phyloP scores from a whole-genome alignment of 2,329 filamentous ascomycete genomes.

The Alternaria gaisen region DNA sequence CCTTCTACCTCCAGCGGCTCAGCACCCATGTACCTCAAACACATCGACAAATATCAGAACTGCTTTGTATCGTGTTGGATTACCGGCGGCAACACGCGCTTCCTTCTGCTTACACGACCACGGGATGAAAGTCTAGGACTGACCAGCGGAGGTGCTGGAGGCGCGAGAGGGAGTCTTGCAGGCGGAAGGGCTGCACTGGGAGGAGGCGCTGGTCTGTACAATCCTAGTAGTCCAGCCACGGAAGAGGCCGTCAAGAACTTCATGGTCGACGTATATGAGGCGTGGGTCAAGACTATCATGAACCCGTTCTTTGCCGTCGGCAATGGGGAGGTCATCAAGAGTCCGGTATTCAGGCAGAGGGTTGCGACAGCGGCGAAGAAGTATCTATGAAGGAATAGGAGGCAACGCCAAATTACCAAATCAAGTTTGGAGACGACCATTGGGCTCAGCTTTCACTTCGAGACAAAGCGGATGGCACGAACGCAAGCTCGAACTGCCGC shows the following conservation, averaged over 20 bases:
- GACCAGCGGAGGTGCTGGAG: constrained; percentile 24
- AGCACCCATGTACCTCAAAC: constrained; percentile 83
- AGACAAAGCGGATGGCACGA: neutral
- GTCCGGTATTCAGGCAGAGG: constrained; percentile 82
- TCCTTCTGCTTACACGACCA: constrained; percentile 91
- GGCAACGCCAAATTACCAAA: neutral
- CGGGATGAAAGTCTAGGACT: constrained; percentile 49
- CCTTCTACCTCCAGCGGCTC: constrained; percentile 41
- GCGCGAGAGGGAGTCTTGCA: constrained; percentile 42
- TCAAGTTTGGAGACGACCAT: neutral
- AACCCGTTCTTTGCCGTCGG: constrained; percentile 92
- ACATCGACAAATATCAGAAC: constrained; percentile 95
- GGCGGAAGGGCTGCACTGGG: constrained; percentile 40
- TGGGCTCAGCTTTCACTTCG: neutral
- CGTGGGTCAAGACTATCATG: constrained; percentile 97
- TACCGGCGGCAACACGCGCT: constrained; percentile 90
- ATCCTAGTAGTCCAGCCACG: constrained; percentile 86
- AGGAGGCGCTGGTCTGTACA: constrained; percentile 62
- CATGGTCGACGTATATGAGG: constrained; percentile 94
- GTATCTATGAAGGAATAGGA: constrained; percentile 67
- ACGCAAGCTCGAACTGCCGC: neutral
- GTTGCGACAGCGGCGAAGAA: constrained; percentile 92
- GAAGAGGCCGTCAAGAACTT: constrained; percentile 97
- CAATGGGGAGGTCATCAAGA: constrained; percentile 83
- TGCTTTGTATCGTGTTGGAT: constrained; percentile 95